Base-by-base conservation (phyloP, 805 yeast genomes). In the Metschnikowia proteae region DNA sequence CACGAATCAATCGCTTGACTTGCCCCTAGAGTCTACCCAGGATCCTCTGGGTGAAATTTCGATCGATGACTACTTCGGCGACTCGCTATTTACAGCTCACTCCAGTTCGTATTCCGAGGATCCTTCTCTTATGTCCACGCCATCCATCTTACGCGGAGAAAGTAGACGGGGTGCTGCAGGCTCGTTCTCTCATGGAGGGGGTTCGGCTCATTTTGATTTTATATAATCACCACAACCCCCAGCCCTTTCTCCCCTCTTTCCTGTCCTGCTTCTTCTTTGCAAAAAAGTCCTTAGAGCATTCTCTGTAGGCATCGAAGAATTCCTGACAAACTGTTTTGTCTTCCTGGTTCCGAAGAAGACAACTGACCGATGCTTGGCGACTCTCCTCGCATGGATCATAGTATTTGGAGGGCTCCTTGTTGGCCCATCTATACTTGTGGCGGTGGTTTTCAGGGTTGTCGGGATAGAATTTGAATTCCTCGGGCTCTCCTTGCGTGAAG, bases 371-470 rank as follows among this genome's bases (percentile, higher is more conserved):
- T 82, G 96, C 92, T 62, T 82, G 83, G 7, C 97, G 78, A 33
- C 94, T 83, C 60, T 90, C 94, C 41, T 83, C 86, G 66, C 99
- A 92, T 0, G 99, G 99, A 63, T 92, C 97, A 60, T 86, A 92
- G 65, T 76, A 94, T 62, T 86, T 81, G 5, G 96, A 84, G 3
- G 95, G 85, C 31, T 80, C 91, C 60, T 92, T 91, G 64, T 80
- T 69, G 0, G 82, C 74, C 74, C 90, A 90, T 49, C 81, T 73
- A 53, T 78, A 78, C 60, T 82, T 83, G 62, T 88, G 91, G 26
- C 80, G 68, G 45, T 80, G 77, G 35, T 83, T 80, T 6, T 86
- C 82, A 25, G 98, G 98, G 47, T 83, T 82, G 56, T 94, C 99
- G 0, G 98, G 98, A 60, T 86, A 89, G 60, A 81, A 85, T 61